phyloP scores from a whole-genome alignment of 805 yeast species.

The Candida montana region DNA sequence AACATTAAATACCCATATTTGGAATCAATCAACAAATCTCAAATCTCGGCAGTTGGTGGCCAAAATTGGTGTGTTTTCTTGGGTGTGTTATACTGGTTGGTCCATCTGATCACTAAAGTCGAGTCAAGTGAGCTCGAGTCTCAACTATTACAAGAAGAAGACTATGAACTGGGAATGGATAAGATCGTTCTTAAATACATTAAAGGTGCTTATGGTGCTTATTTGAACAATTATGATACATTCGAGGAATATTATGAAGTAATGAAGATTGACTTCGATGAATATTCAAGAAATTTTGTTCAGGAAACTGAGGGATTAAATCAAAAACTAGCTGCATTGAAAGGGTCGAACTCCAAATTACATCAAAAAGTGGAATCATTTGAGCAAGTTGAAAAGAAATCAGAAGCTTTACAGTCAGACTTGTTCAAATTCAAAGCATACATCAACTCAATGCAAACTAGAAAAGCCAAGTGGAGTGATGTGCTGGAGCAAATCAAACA shows the following conservation, averaged over 20 bases:
- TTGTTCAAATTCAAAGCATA: slow-evolving; percentile 66
- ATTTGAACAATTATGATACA: slow-evolving; percentile 60
- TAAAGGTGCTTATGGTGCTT: slow-evolving; percentile 60
- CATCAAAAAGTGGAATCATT: slow-evolving; percentile 41
- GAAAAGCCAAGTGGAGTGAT: slow-evolving; percentile 59
- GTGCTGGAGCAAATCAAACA: slow-evolving; percentile 50
- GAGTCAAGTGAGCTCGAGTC: slow-evolving; percentile 27
- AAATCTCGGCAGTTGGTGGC: slow-evolving; percentile 88
- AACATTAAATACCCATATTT: slow-evolving; percentile 72
- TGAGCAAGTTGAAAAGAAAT: slow-evolving; percentile 48
- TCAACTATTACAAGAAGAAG: slow-evolving; percentile 24
- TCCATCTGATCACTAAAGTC: slow-evolving; percentile 44
- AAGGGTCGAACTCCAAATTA: slow-evolving; percentile 35
- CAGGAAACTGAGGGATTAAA: slow-evolving; percentile 39
- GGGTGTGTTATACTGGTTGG: slow-evolving; percentile 81
- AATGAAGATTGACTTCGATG: slow-evolving; percentile 50
- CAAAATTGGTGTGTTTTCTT: slow-evolving; percentile 79
- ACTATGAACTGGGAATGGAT: slow-evolving; percentile 32
- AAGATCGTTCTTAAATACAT: slow-evolving; percentile 54
- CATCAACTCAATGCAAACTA: slow-evolving; percentile 58
- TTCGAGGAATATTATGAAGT: slow-evolving; percentile 48
- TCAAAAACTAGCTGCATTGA: slow-evolving; percentile 35
- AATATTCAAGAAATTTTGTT: slow-evolving; percentile 44
- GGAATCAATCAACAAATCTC: slow-evolving; percentile 76
- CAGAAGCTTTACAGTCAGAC: slow-evolving; percentile 65